Base-by-base conservation (phyloP, 140 eudicot species). In the Bidens hawaiensis region DNA sequence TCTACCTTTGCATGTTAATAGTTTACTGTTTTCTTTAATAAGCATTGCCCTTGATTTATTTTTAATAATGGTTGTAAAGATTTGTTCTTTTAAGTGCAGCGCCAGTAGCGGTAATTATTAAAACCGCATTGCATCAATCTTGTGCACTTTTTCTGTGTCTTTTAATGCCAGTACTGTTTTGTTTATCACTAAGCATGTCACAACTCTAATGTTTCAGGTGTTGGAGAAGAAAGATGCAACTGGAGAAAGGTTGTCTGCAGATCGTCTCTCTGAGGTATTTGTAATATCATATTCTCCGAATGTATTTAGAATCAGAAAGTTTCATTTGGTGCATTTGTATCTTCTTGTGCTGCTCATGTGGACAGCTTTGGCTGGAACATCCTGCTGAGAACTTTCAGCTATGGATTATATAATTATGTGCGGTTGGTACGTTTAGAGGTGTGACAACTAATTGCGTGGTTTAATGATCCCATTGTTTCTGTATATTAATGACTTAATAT, bases 221-320 rank as follows among this genome's bases (percentile, higher is more conserved):
- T 60, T 93, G 87, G 96, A 88, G 60, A 82, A 69, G 56, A 78
- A 81, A 73, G 84, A 79, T 24, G 65, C 71, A 8, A 63, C 65
- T 27, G 79, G 79, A 19, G 86, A 84, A 22, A 76, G 60, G 54
- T 65, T 83, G 75, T 76, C 94, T 1, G 88, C 72, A 26, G 87
- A 85, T 78, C 73, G 82, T 74, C 84, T 93, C 9, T 85, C 99
- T 0, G 68, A 51, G 93, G 99, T 93, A 80, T 13, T 62, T n/a
- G 40, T 34, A 6, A 13, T 2, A 6, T 5, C 34, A n/a, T 47
- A 33, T 34, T 24, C 13, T 55, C 15, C 42, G 18, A 33, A 2
- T 18, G 40, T 2, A 57, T 19, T 41, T 51, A 13, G 22, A 52
- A 9, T 26, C 12, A 6, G 14, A 70, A 40, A 17, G 7, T 46